Evolutionary conservation across 495 filamentous ascomycete genomes (phyloP), one percentile per base, ranked within the genome.

Genomic region (Wilcoxina mikolae): DNA sequence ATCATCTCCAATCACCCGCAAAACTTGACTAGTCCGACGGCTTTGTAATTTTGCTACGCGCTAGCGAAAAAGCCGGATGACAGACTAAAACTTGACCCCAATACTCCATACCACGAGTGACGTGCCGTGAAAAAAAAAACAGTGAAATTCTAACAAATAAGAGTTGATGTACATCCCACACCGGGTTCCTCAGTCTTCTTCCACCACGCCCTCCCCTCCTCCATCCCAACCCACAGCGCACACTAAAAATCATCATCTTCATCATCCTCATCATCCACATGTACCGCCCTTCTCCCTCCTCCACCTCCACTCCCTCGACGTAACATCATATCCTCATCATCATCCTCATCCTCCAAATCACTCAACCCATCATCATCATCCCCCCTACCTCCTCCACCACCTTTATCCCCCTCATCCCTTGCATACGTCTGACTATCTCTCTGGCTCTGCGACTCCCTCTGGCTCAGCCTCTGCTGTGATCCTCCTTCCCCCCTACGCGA

Each of bases 231-330:
- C n/a, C n/a, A n/a, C n/a, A n/a, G n/a, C n/a, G n/a, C n/a, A n/a
- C n/a, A 1, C 35, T 46, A 49, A 49, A 28, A 49, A 15, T 49
- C 46, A 27, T 72, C 72, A 27, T 76, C 74, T 26, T 70, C 68
- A 3, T 71, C 72, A 24, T 78, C 77, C 43, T 78, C 75, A 31
- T 76, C 73, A 60, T 75, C 70, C 56, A 72, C 69, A 42, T 71
- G 74, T 56, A 12, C 10, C 24, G 25, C 3, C 24, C 57, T 59
- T 68, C 1, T 70, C 69, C 7, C 58, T 66, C 55, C 56, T 62
- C 56, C 56, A 63, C 65, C 57, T 17, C 47, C 50, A 17, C 33
- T 54, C 22, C 51, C 51, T 24, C 41, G 20, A 3, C 4, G 51
- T 53, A 35, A 17, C 43, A 18, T 38, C 51, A 41, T 56, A 45